phyloP scores from a whole-genome alignment of 805 yeast genomes.

The Saturnispora saitoi region DNA sequence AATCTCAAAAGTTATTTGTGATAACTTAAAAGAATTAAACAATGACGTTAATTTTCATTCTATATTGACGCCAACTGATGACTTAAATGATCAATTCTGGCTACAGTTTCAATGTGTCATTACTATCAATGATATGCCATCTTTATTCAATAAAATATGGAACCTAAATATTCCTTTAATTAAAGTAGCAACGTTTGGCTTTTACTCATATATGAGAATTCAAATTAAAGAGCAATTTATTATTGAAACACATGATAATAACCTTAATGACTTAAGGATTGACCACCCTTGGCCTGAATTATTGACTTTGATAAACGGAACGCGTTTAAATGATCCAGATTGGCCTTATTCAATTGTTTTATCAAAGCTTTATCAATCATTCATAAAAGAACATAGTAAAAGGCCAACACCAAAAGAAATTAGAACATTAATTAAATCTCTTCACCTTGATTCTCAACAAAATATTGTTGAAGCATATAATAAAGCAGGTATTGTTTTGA shows the following conservation, averaged over 20 bases:
- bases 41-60: constrained; percentile 41
- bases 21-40: constrained; percentile 48
- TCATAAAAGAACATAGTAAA: constrained; percentile 21
- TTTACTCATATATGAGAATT: constrained; percentile 53
- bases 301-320: constrained; percentile 37
- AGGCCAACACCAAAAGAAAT: constrained; percentile 19
- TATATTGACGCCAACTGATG: constrained; percentile 8
- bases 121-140: constrained; percentile 4
- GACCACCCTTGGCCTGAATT: constrained; percentile 69
- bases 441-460: constrained; percentile 25
- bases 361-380: constrained; percentile 41
- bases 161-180: constrained; percentile 44
- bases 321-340: constrained; percentile 41
- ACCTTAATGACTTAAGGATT: constrained; percentile 56
- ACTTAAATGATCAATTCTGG: constrained; percentile 32
- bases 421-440: constrained; percentile 12
- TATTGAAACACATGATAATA: constrained; percentile 61
- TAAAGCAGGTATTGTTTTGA: constrained; percentile 39
- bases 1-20: constrained; percentile 33
- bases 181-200: constrained; percentile 46
- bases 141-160: constrained; percentile 28
- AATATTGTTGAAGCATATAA: constrained; percentile 27
- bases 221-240: constrained; percentile 52
- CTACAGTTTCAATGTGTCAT: constrained; percentile 41
- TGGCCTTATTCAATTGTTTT: constrained; percentile 64